Base-by-base conservation (phyloP, 2,329 filamentous ascomycete species). In the Podosphaera leucotricha region DNA sequence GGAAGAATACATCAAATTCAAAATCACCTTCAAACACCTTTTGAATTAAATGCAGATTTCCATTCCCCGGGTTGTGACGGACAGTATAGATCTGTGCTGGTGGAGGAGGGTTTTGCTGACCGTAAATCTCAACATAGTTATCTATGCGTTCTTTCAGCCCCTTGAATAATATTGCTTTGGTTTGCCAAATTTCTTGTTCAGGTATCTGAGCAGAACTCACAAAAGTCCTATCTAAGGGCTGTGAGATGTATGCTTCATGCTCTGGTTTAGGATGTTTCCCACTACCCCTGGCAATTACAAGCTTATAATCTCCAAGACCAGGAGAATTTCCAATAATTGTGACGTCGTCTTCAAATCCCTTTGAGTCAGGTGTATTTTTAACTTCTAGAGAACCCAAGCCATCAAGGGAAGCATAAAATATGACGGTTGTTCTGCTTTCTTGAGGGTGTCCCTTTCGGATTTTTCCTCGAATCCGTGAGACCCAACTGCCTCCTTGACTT, bases 1-100 rank as follows among this genome's bases (percentile, higher is more conserved):
- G 84, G 64, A 85, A 94, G 41, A 95, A 67, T 44, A 95, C 68
- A 58, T 95, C 90, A 53, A 95, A 95, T 64, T 86, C 84, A 55
- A 95, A 98, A 1, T 77, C 61, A 1, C 90, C 87, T 53, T 86
- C 72, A 53, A 93, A 95, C 2, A 85, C 74, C 62, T 93, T 94
- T 61, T 98, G 84, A 15, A 95, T 68, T 36, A 93, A 64, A 50
- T 98, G 87, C 13, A 83, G 64, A 55, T 95, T 95, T 24, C 85
- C 87, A 11, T 61, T 54, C 4, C 71, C 74, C 2, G 80, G 76
- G 26, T 63, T 61, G 58, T 92, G 79, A 38, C 67, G 62, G 44
- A 95, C 67, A 6, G 82, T 82, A 60, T 92, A 94, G 0, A 86
- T 69, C 58, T 90, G 81, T 64, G 79, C 84, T 1, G 87, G 79